Evolutionary conservation across 1,284 basidiomycete genomes (phyloP).

Genomic region (Cronartium quercuum): DNA sequence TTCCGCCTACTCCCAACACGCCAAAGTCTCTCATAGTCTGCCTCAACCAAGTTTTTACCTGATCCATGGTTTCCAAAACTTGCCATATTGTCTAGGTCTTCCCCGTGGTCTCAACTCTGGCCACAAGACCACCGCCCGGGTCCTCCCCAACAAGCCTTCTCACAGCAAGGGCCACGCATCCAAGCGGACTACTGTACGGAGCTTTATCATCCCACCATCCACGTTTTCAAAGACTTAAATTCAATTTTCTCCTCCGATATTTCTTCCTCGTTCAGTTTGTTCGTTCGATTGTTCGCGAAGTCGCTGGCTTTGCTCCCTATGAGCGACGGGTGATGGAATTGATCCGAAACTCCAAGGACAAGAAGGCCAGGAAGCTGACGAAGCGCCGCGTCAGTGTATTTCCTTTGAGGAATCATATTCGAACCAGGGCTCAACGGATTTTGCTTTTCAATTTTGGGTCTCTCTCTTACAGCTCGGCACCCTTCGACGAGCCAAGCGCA

Average conservation of each 20-base stretch:
- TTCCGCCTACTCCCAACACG: neutral
- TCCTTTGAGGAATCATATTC: conserved; percentile 40
- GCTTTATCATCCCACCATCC: neutral
- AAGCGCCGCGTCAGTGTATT: conserved; percentile 78
- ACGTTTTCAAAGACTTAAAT: conserved; percentile 42
- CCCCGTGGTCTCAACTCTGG: conserved; percentile 87
- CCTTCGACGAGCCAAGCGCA: conserved; percentile 90
- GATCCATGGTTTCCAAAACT: neutral
- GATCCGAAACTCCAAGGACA: conserved; percentile 76
- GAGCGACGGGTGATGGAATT: conserved; percentile 98
- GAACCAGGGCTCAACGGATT: neutral
- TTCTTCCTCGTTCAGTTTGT: conserved; percentile 77
- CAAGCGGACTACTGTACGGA: conserved; percentile 54
- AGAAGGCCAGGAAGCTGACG: conserved; percentile 94
- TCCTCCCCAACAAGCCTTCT: conserved; percentile 71
- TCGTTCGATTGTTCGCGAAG: conserved; percentile 83
- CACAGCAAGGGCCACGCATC: conserved; percentile 80
- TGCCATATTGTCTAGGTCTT: conserved; percentile 59
- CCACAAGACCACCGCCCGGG: conserved; percentile 80
- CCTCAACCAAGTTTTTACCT: neutral
- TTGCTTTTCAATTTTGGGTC: neutral
- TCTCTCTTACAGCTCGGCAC: conserved; percentile 69
- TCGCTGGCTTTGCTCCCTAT: conserved; percentile 92
- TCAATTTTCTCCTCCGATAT: conserved; percentile 42
- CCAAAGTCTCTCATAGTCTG: neutral